Base-by-base conservation (phyloP, 108 stramenopile species). In the Nitzschia sp. region DNA sequence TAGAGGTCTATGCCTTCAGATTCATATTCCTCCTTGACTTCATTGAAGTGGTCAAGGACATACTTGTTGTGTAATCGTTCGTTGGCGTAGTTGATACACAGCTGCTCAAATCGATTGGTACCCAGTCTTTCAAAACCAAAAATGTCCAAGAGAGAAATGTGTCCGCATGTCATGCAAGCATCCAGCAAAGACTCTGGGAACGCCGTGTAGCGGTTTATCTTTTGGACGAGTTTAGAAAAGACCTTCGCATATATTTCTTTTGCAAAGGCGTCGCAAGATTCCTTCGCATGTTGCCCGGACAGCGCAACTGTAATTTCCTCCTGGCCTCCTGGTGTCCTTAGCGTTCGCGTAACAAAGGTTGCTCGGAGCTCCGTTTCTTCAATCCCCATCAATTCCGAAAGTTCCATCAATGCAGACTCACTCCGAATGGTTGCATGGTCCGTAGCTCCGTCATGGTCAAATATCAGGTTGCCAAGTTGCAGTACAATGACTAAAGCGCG, bases 81-180 rank as follows among this genome's bases (percentile, higher is more conserved):
- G 65, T 98, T 98, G 23, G 93, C 88, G 65, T 94, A 97, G 75
- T 98, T 98, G 84, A 98, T 97, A 64, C 96, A 95, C 25, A 98
- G 79, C 71, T 98, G 97, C 70, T 98, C 96, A 66, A 97, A 97
- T 29, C 85, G 79, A 88, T 99, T 99, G 31, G 74, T 73, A 13
- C 85, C 78, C 65, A 99, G 97, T 33, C 87, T 75, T 83, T 99
- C 99, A 73, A 99, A 99, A 18, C 99, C 98, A 76, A 97, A 99
- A 47, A 99, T 99, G 59, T 99, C 99, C 8, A 97, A 76, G 26
- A 97, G 76, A 34, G 91, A 92, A 47, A 97, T 84, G 35, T 86
- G 84, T 15, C 85, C 87, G 59, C 82, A 66, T 46, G 64, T 65
- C 8, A 74, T 67, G 11, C 70, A 68, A 46, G 66, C 49, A 0